phyloP scores from a whole-genome alignment of 2,329 filamentous ascomycete genomes.

The Harringtonia lauricola region DNA sequence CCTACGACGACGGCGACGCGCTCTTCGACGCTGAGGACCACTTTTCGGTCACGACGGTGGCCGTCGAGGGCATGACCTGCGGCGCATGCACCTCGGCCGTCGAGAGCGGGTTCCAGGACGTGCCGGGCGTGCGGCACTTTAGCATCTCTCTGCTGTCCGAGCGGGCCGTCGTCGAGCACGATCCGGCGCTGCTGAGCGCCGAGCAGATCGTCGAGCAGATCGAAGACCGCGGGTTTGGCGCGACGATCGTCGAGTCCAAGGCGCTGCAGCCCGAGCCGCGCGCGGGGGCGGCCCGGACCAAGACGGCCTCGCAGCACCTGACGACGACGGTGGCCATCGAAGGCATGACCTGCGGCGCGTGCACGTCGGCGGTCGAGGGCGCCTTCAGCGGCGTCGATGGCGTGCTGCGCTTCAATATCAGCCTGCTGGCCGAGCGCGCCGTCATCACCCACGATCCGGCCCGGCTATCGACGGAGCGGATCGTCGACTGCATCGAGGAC shows the following conservation, averaged over 20 bases:
- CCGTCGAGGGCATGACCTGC: slow-evolving; percentile 83
- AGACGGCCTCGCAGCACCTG: slow-evolving; percentile 30
- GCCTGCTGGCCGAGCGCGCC: slow-evolving; percentile 81
- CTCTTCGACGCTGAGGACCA: slow-evolving; percentile 22
- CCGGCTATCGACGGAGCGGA: slow-evolving; percentile 60
- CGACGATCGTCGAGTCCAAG: slow-evolving; percentile 63
- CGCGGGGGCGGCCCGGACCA: slow-evolving; percentile 34
- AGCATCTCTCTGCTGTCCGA: slow-evolving; percentile 78
- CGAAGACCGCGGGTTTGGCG: slow-evolving; percentile 69
- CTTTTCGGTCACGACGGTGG: slow-evolving; percentile 63
- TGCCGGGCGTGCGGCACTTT: slow-evolving; percentile 62
- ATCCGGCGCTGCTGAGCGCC: slow-evolving; percentile 41
- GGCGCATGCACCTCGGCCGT: slow-evolving; percentile 81
- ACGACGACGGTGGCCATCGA: slow-evolving; percentile 83
- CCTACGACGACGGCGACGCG: slow-evolving; percentile 18
- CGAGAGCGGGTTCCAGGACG: slow-evolving; percentile 67
- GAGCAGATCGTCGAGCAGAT: slow-evolving; percentile 48
- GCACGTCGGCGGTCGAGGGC: slow-evolving; percentile 80
- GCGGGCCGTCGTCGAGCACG: slow-evolving; percentile 75
- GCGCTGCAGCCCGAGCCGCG: slow-evolving; percentile 26
- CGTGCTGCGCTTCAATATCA: slow-evolving; percentile 85
- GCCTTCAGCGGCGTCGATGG: slow-evolving; percentile 71
- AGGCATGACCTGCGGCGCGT: slow-evolving; percentile 96
- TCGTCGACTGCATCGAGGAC: slow-evolving; percentile 78
- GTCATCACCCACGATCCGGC: slow-evolving; percentile 73